Conservation (phyloP, 2,329 filamentous ascomycete genomes). For the Endoconidiophora laricicola region DNA sequence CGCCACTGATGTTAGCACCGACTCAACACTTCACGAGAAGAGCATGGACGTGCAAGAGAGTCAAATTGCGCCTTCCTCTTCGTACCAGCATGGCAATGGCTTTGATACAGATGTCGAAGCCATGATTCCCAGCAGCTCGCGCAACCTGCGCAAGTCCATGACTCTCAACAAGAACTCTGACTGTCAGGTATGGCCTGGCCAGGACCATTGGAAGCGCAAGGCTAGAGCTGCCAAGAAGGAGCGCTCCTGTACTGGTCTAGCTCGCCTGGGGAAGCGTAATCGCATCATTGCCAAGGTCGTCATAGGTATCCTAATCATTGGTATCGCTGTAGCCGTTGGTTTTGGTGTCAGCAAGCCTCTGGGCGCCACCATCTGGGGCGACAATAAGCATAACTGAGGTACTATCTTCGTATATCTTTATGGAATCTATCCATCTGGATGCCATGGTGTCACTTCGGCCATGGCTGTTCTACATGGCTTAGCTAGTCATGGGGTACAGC, state of each 20-base stretch:
- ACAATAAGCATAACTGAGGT: constrained; percentile 16
- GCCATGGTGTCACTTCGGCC: too few species aligned
- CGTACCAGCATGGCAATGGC: constrained; percentile 21
- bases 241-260: constrained; percentile 35
- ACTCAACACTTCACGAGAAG: constrained; percentile 14
- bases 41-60: constrained; percentile 21
- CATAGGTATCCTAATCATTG: constrained; percentile 34
- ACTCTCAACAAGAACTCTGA: constrained; percentile 29
- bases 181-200: constrained; percentile 42
- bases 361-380: constrained; percentile 40
- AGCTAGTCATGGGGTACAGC: too few species aligned
- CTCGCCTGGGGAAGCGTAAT: constrained; percentile 35
- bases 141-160: constrained; percentile 20
- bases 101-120: constrained; percentile 44
- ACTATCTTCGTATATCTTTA: too few species aligned
- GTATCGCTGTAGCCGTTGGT: constrained; percentile 37
- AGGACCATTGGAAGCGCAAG: constrained; percentile 43
- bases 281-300: constrained; percentile 37
- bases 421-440: too few species aligned
- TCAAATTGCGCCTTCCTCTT: constrained; percentile 29
- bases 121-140: constrained; percentile 25
- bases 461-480: too few species aligned
- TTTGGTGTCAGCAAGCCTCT: constrained; percentile 45
- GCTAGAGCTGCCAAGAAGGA: constrained; percentile 38
- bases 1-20: constrained; percentile 12